phyloP scores from a whole-genome alignment of 768 basidiomycete species.

The Mycena indigotica region DNA sequence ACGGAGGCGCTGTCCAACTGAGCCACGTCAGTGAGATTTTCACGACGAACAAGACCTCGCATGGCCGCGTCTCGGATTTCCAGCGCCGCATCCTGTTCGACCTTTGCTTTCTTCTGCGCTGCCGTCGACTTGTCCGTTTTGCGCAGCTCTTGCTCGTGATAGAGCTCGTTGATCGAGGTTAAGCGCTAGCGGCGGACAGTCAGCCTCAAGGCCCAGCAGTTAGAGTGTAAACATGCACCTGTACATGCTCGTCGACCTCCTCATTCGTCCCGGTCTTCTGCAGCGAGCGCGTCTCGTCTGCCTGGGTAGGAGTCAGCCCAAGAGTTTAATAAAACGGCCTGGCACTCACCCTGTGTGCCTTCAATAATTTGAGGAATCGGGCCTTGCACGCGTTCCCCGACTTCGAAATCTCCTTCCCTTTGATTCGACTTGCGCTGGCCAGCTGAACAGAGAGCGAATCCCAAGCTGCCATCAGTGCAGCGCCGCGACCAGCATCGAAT shows the following conservation, averaged over 20 bases:
- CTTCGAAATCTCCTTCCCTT: background rate
- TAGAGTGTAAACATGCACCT: background rate
- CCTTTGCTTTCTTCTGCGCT: slow-evolving; percentile 8
- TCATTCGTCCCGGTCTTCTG: no score
- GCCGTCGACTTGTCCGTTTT: slow-evolving; percentile 2
- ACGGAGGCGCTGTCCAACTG: slow-evolving; percentile 6
- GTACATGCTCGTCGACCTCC: background rate
- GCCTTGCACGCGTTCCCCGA: background rate
- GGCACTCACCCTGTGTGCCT: background rate
- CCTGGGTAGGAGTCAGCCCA: background rate
- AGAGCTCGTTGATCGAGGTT: slow-evolving; percentile 4
- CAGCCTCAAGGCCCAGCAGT: background rate
- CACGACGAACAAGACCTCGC: slow-evolving; percentile 8
- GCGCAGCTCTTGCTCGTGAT: background rate
- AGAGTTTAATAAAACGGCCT: background rate
- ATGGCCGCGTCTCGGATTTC: slow-evolving; percentile 14
- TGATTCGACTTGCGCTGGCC: no score
- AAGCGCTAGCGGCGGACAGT: slow-evolving; percentile 3
- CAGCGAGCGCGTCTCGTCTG: background rate
- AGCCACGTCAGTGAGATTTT: slow-evolving; percentile 5
- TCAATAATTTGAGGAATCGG: background rate
- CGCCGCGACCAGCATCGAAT: background rate
- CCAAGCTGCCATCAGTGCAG: background rate
- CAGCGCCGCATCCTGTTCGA: slow-evolving; percentile 1
- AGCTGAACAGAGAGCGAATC: background rate